phyloP scores from a whole-genome alignment of 148 eudicot species.

The Hydrangea macrophylla region DNA sequence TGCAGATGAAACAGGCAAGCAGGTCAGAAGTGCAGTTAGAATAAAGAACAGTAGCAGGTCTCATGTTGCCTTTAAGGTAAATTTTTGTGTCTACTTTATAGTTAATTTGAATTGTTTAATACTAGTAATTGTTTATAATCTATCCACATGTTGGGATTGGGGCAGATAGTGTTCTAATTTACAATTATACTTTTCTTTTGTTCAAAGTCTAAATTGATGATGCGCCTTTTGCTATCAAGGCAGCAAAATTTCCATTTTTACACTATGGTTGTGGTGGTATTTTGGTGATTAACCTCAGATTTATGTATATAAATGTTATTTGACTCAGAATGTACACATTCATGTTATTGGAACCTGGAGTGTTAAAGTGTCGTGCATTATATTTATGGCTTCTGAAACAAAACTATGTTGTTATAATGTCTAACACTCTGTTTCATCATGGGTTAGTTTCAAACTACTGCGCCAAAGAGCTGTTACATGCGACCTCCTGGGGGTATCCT shows the following conservation, averaged over 20 bases:
- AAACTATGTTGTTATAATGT: neutral
- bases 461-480: conserved; percentile 91
- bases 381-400: too few species aligned
- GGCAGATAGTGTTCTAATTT: too few species aligned
- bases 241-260: too few species aligned
- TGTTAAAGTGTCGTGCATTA: too few species aligned
- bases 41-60: conserved; percentile 80
- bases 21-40: conserved; percentile 79
- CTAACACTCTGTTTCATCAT: conserved; percentile 5
- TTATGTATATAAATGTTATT: too few species aligned
- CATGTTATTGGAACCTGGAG: too few species aligned
- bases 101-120: conserved; percentile 1
- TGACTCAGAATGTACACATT: too few species aligned
- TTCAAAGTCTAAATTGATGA: too few species aligned
- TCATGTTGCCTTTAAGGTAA: conserved; percentile 92
- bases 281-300: too few species aligned
- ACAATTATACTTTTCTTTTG: too few species aligned
- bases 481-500: conserved; percentile 87
- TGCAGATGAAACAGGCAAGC: conserved; percentile 86
- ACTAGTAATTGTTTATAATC: too few species aligned
- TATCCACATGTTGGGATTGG: neutral
- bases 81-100: neutral
- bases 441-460: conserved; percentile 75
- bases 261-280: neutral
- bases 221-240: too few species aligned